phyloP scores from a whole-genome alignment of 2,329 filamentous ascomycete genomes.

The Clonostachys sp. region DNA sequence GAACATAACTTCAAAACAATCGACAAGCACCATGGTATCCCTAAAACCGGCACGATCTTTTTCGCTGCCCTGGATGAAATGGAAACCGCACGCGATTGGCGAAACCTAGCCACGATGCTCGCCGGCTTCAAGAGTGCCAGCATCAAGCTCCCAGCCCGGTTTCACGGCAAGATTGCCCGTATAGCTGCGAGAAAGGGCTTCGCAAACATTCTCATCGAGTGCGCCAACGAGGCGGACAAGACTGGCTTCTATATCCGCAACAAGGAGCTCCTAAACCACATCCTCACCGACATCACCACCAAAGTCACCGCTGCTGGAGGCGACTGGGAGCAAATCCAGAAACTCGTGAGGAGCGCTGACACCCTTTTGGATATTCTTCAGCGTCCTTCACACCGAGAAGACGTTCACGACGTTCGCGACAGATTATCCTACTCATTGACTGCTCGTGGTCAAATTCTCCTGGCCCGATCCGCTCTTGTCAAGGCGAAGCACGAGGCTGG shows the following conservation, averaged over 20 bases:
- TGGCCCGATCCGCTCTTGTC: slow-evolving; percentile 15
- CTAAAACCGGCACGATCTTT: slow-evolving; percentile 32
- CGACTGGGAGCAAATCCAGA: slow-evolving; percentile 28
- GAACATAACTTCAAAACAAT: slow-evolving; percentile 45
- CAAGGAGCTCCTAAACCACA: slow-evolving; percentile 27
- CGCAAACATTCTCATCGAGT: slow-evolving; percentile 43
- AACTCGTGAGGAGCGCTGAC: slow-evolving; percentile 39
- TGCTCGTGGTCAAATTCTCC: slow-evolving; percentile 22
- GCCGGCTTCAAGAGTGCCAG: slow-evolving; percentile 41
- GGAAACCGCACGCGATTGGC: slow-evolving; percentile 42
- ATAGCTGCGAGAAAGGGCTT: slow-evolving; percentile 31
- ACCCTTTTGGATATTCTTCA: slow-evolving; percentile 45
- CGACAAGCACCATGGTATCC: slow-evolving; percentile 34
- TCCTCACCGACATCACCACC: slow-evolving; percentile 19
- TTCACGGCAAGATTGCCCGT: slow-evolving; percentile 35
- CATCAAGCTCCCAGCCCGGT: slow-evolving; percentile 23
- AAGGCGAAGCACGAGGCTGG: slow-evolving; percentile 15
- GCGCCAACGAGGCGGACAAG: slow-evolving; percentile 36
- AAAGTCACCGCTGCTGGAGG: slow-evolving; percentile 29
- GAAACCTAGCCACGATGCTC: slow-evolving; percentile 46
- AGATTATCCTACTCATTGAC: slow-evolving; percentile 15
- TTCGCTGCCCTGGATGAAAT: slow-evolving; percentile 35
- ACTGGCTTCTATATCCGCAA: slow-evolving; percentile 39
- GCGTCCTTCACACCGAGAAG: slow-evolving; percentile 28
- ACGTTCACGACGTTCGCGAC: slow-evolving; percentile 6